A percentile compares a stretch with the other conserved stretches of the same genome.
Conservation (phyloP, 2,329 filamentous ascomycete species). For the Mariannaea elegans region DNA sequence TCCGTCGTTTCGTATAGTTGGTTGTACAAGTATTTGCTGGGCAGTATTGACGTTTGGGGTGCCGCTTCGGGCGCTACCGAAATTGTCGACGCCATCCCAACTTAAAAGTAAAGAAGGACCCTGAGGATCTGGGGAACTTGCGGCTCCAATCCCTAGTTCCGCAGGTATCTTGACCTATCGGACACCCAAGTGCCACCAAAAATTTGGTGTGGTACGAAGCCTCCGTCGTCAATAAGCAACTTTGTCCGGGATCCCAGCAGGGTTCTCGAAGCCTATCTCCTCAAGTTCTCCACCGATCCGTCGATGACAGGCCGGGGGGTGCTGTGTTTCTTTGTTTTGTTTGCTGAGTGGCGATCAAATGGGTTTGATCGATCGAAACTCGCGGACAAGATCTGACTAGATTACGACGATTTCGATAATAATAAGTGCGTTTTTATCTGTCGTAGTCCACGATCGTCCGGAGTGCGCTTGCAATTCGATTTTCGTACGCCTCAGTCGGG, state of each 20-base stretch:
- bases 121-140: constrained; percentile 13
- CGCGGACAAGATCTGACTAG: neutral
- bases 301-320: constrained; percentile 19
- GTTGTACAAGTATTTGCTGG: neutral
- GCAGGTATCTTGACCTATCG: constrained; percentile 16
- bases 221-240: constrained; percentile 11
- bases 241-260: constrained; percentile 10
- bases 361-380: constrained; percentile 6
- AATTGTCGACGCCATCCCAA: constrained; percentile 18
- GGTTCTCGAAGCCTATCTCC: constrained; percentile 11
- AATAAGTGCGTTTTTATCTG: neutral
- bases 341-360: constrained; percentile 11
- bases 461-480: neutral
- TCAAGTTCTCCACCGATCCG: constrained; percentile 16
- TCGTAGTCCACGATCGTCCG: neutral
- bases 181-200: constrained; percentile 6
- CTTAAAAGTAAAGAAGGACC: constrained; percentile 1
- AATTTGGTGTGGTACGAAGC: constrained; percentile 11
- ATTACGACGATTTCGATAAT: neutral
- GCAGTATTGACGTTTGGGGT: constrained; percentile 5
- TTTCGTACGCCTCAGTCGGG: constrained; percentile 1
- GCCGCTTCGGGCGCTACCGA: constrained; percentile 19
- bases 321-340: constrained; percentile 7
- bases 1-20: neutral
- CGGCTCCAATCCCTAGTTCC: neutral